Percentiles rank a stretch among this genome's conserved stretches.
phyloP scores from a whole-genome alignment of 2,329 filamentous ascomycete species.

The Colletotrichum lupini region DNA sequence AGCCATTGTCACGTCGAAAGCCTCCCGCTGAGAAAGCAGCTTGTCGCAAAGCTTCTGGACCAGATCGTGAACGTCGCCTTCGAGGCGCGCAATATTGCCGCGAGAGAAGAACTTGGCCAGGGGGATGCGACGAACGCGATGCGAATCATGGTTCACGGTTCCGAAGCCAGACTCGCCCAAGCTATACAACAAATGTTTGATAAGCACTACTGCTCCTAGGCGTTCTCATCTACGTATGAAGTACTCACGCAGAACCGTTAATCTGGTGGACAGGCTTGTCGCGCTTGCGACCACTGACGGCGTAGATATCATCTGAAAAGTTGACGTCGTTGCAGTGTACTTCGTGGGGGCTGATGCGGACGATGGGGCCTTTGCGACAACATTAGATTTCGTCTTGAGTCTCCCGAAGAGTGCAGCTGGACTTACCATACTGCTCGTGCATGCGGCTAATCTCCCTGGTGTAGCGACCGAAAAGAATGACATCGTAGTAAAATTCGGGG shows the following conservation, averaged over 20 bases:
- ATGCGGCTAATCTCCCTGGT: conserved; percentile 46
- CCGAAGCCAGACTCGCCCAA: conserved; percentile 39
- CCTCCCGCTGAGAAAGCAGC: conserved; percentile 40
- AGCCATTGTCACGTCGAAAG: conserved; percentile 48
- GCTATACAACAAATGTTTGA: conserved; percentile 7
- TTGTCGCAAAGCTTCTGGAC: conserved; percentile 44
- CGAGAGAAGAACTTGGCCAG: conserved; percentile 47
- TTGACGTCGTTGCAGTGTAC: conserved; percentile 49
- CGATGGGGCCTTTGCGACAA: conserved; percentile 44
- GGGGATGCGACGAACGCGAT: conserved; percentile 41
- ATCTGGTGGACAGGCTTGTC: conserved; percentile 37
- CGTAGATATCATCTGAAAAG: conserved; percentile 53
- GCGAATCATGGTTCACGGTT: conserved; percentile 41
- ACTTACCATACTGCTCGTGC: conserved; percentile 50
- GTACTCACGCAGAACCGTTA: conserved; percentile 30
- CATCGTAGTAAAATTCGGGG: conserved; percentile 52
- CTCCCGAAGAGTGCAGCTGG: not conserved
- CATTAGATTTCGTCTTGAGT: not conserved
- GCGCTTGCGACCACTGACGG: conserved; percentile 38
- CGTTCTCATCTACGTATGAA: not conserved
- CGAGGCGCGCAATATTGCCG: conserved; percentile 43
- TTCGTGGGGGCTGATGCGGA: conserved; percentile 53
- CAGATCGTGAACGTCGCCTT: conserved; percentile 41
- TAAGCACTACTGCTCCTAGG: not conserved
- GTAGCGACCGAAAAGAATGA: conserved; percentile 48